Base-by-base conservation (phyloP, 768 basidiomycete genomes). In the Heimioporus sp. region DNA sequence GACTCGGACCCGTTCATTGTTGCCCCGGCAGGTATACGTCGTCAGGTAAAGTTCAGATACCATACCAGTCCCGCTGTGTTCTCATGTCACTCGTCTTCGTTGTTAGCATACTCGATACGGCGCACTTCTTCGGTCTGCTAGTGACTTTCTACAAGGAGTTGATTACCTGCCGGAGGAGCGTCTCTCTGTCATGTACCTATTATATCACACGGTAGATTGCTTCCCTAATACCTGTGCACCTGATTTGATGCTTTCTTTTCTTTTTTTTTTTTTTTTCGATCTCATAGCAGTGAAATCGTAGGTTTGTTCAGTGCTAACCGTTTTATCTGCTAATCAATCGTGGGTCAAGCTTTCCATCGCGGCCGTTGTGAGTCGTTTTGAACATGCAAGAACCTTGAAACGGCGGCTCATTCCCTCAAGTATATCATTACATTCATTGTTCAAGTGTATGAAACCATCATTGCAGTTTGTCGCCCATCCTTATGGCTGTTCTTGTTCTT, bases 371-470 rank as follows among this genome's bases (percentile, higher is more conserved):
- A 28, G 24, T 28, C 24, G 7, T 1, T 6, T 6, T 28, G 24
- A 28, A 28, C 24, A 4, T 28, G 24, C 24, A 28, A 28, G 24
- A 4, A 7, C 5, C 24, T 28, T 6, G 24, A 28, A 28, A 28
- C 24, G 24, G 5, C 24, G 24, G 6, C 24, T 28, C 24, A 28
- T 28, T 28, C 24, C 16, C 12, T 55, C 32, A 43, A 66, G 64
- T 54, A 47, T 36, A 46, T 36, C 11, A 35, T 61, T 32, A 51
- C 57, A 0, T 66, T 66, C 36, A 37, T 53, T 19, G 65, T 65
- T 10, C 59, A 66, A 35, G 31, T 55, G 64, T 65, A 49, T 28
- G 24, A 28, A 28, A 28, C 24, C 7, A 6, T 28, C 24, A 5
- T 28, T 28, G 24, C 24, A 28, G 24, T 28, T 28, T 28, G 24